Evolutionary conservation across 257 asterid genomes (phyloP).

Genomic region (Penstemon newberryi): DNA sequence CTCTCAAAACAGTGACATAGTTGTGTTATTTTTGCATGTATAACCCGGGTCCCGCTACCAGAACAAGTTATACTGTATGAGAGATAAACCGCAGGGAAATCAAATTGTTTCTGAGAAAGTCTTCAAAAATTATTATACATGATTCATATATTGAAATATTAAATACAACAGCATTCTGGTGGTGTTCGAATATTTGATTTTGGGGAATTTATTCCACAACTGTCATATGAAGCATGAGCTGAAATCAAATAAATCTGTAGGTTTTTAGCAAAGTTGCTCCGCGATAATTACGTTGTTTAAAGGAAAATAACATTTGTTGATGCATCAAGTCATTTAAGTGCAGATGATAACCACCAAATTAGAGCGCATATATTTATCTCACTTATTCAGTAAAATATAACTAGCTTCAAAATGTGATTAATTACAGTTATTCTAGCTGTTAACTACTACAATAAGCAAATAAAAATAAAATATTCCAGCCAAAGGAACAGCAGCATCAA

Average conservation of each 20-base stretch:
- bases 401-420: conserved; percentile 4
- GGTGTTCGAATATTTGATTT: not conserved
- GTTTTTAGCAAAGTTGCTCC: not conserved
- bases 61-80: not conserved
- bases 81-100: not conserved
- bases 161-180: not conserved
- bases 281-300: not conserved
- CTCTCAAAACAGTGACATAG: not conserved
- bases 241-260: not conserved
- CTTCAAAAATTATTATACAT: too few relatives aligned
- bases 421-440: conserved; percentile 15
- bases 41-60: not conserved
- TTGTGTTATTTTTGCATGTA: not conserved
- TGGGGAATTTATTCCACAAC: not conserved
- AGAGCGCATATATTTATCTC: not conserved
- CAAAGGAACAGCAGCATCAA: conserved; percentile 14
- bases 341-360: not conserved
- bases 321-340: conserved; percentile 4
- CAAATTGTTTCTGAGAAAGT: not conserved
- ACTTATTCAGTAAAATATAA: not conserved
- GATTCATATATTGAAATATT: not conserved
- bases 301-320: not conserved
- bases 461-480: conserved; percentile 13
- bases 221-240: not conserved
- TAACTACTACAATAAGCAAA: not conserved